phyloP scores from a whole-genome alignment of 495 filamentous ascomycete genomes.

The Pyronema omphalodes region DNA sequence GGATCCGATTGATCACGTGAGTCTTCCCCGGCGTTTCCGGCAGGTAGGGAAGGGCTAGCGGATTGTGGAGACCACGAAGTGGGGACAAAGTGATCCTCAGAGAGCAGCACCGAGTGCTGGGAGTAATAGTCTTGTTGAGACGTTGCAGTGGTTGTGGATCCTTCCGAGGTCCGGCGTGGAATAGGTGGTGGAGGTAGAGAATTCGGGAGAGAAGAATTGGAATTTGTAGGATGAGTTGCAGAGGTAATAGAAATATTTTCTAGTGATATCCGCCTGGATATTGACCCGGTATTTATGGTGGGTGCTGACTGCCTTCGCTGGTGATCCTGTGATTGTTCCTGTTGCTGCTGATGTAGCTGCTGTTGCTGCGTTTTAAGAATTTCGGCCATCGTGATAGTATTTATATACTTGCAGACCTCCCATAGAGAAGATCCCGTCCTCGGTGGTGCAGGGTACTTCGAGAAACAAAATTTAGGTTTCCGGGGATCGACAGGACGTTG shows the following conservation, averaged over 20 bases:
- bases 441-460: not conserved
- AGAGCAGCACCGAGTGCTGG: not conserved
- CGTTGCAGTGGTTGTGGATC: not conserved
- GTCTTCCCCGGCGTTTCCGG: not conserved
- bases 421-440: slow-evolving; percentile 3
- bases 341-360: slow-evolving; percentile 12
- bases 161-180: not conserved
- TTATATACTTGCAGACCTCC: slow-evolving; percentile 16
- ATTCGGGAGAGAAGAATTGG: not conserved
- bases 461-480: not conserved
- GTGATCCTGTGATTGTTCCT: slow-evolving; percentile 7
- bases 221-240: not conserved
- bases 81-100: not conserved
- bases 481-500: not conserved
- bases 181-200: not conserved
- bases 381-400: slow-evolving; percentile 14
- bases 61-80: not conserved
- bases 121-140: not conserved
- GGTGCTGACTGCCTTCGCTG: too few species aligned
- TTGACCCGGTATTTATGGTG: too few species aligned
- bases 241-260: not conserved
- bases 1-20: not conserved
- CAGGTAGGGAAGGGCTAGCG: not conserved
- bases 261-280: not conserved
- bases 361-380: slow-evolving; percentile 15